Evolutionary conservation across 176 grass and related monocot species (phyloP).

Genomic region (Thinopyrum elongatum): DNA sequence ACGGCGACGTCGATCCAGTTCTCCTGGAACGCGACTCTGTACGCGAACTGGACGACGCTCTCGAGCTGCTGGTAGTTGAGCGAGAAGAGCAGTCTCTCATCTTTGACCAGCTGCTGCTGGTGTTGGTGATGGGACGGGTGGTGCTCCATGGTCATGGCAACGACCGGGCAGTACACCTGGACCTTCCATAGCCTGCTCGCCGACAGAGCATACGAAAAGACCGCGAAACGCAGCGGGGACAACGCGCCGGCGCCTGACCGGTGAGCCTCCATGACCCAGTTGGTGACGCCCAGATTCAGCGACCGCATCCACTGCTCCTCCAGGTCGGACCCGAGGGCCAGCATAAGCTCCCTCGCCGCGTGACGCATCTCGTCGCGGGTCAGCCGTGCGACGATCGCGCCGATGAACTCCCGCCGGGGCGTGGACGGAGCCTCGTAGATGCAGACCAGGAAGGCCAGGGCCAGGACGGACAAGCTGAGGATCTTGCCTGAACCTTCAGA

Average conservation of each 20-base stretch:
- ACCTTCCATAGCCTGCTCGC: constrained; percentile 69
- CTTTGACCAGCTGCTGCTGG: constrained; percentile 3
- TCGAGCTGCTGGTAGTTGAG: constrained; percentile 82
- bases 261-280: constrained; percentile 53
- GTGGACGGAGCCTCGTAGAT: constrained; percentile 56
- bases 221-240: neutral
- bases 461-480: constrained; percentile 52
- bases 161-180: constrained; percentile 64
- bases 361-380: constrained; percentile 3
- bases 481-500: constrained; percentile 29
- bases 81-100: constrained; percentile 69
- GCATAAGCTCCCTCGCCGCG: constrained; percentile 47
- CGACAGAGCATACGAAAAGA: constrained; percentile 61
- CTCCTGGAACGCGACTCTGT: constrained; percentile 47
- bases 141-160: constrained; percentile 56
- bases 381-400: constrained; percentile 23
- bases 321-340: constrained; percentile 44
- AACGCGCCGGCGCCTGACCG: constrained; percentile 2
- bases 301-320: constrained; percentile 87
- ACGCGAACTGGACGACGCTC: constrained; percentile 55
- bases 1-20: constrained; percentile 69
- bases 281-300: constrained; percentile 64
- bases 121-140: neutral
- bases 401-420: constrained; percentile 39
- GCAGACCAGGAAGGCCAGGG: constrained; percentile 57